A percentile compares a stretch with the other conserved stretches of the same genome.
Evolutionary conservation across 2,329 filamentous ascomycete species (phyloP).

Genomic region (Aspergillus novofumigatus): DNA sequence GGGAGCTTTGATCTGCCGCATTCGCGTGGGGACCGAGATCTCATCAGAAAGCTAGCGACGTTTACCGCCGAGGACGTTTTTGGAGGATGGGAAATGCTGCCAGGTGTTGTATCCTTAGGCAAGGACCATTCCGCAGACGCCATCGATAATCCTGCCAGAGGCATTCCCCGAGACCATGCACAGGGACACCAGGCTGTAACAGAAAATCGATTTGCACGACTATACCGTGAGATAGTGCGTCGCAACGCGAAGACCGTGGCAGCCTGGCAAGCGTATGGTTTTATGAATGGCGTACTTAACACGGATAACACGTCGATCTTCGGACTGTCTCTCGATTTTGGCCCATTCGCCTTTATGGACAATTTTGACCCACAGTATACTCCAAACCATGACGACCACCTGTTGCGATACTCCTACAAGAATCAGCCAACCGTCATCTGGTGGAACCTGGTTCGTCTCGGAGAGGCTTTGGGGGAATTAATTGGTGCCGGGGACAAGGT

Average conservation of each 20-base stretch:
- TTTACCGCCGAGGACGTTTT: constrained; percentile 88
- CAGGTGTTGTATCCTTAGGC: constrained; percentile 50
- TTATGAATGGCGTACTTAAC: constrained; percentile 97
- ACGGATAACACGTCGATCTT: constrained; percentile 94
- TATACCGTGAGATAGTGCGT: constrained; percentile 83
- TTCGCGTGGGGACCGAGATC: constrained; percentile 69
- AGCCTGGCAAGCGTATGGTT: constrained; percentile 96
- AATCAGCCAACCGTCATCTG: constrained; percentile 96
- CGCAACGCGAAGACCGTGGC: constrained; percentile 86
- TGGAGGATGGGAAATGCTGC: constrained; percentile 79
- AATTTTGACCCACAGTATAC: constrained; percentile 94
- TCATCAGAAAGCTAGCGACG: constrained; percentile 70
- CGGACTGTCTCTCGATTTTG: constrained; percentile 88
- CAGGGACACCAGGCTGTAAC: constrained; percentile 65
- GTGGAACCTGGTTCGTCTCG: constrained; percentile 95
- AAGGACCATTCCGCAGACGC: constrained; percentile 35
- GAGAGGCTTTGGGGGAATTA: constrained; percentile 82
- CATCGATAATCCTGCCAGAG: constrained; percentile 45
- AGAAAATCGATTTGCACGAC: constrained; percentile 80
- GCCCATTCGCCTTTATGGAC: constrained; percentile 96
- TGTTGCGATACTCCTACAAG: constrained; percentile 82
- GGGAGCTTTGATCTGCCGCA: constrained; percentile 95
- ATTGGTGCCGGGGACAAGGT: constrained; percentile 71
- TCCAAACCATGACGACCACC: constrained; percentile 90
- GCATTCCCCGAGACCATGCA: constrained; percentile 54